Evolutionary conservation across 805 yeast species (phyloP), one percentile per base, ranked within the genome.

Genomic region (Sugiyamaella floridensis): DNA sequence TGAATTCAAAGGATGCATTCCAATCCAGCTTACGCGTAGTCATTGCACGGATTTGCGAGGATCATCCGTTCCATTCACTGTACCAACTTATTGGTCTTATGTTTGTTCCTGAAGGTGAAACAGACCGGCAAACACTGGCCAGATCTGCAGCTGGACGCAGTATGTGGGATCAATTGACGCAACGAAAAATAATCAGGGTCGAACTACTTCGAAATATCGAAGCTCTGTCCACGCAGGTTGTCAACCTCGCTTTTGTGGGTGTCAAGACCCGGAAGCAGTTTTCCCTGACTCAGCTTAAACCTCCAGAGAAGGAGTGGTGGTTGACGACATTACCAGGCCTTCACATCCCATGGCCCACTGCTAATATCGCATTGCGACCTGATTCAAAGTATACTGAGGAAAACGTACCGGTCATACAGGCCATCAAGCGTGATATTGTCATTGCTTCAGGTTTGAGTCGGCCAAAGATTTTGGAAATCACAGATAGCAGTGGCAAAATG

Each of bases 391-490:
- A 86, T 60, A 50, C 61, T 0, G 51, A 14, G 18, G 45, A 19
- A 12, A 40, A 63, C 11, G 65, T 81, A 0, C 81, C 88, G 0
- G 61, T 64, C 0, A 77, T 93, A 44, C 43, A 56, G 0, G 56
- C 60, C 0, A 76, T 87, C 1, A 75, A 73, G 3, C 67, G 74
- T 0, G 66, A 62, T 2, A 71, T 90, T 1, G 56, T 67, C 0
- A 74, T 88, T n/a, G 93, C 98, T 0, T 80, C 93, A 0, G 99
- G 99, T 2, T 67, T 92, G 10, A 88, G 96, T 56, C 75, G 82
- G 55, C 99, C 99, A 0, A 92, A 92, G 63, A 85, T 95, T 48
- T 73, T 83, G 49, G 76, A 70, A 1, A 70, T 86, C 49, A 49
- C 46, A 0, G 67, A 83, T 14, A 74, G 82, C 0, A 77, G 81